Percentiles rank a stretch among this genome's conserved stretches.
Conservation (phyloP, 305 asterid genomes). For the Fraxinus latifolia region DNA sequence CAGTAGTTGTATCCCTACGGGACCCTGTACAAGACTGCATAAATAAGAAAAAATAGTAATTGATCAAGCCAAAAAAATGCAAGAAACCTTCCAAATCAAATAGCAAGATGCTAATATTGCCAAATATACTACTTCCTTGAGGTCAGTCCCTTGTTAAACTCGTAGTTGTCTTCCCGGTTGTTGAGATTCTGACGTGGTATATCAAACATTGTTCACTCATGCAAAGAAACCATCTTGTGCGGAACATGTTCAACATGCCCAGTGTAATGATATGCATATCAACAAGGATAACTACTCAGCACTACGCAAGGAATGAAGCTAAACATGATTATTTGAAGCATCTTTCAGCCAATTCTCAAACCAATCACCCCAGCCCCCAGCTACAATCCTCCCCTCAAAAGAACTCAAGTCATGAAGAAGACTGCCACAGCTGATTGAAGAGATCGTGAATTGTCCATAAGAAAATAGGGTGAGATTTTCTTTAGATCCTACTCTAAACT, state of each 20-base stretch:
- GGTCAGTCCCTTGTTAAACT: neutral
- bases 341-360: neutral
- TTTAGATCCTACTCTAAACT: neutral
- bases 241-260: neutral
- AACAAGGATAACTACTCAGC: neutral
- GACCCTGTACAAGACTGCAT: conserved; percentile 64
- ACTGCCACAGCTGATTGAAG: neutral
- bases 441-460: neutral
- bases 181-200: neutral
- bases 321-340: neutral
- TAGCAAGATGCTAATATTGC: neutral
- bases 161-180: neutral
- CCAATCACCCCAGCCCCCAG: neutral
- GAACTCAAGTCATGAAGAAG: neutral
- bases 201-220: neutral
- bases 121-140: neutral
- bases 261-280: neutral
- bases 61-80: neutral
- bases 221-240: neutral
- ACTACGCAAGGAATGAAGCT: neutral
- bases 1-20: conserved; percentile 32
- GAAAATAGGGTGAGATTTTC: neutral
- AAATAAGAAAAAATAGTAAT: neutral
- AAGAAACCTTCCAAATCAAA: neutral
- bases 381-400: neutral